A percentile compares a stretch with the other conserved stretches of the same genome.
These are phyloP conservation scores for Cercophora newfieldiana DNA, from an alignment of 495 filamentous ascomycete species.

Conservation along the genomic window DNA sequence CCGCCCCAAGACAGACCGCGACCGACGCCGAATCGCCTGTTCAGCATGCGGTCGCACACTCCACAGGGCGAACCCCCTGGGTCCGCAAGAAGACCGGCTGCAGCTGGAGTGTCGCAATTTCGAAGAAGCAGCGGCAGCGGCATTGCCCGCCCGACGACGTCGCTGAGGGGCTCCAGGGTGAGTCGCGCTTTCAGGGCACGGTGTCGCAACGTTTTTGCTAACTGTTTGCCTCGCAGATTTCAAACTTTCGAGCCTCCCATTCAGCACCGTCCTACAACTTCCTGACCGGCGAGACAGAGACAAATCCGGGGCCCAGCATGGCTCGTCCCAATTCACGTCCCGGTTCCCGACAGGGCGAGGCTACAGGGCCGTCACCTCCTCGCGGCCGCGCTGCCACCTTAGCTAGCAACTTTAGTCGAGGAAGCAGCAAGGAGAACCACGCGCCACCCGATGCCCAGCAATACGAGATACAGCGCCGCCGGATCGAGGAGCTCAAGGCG, in stretches of 20 bases:
- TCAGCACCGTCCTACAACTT: conserved; percentile 67
- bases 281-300: conserved; percentile 51
- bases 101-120: conserved; percentile 33
- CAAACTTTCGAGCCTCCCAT: conserved; percentile 25
- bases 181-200: conserved; percentile 25
- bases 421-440: conserved; percentile 52
- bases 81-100: conserved; percentile 27
- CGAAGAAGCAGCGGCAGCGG: conserved; percentile 38
- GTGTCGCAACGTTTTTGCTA: not conserved
- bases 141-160: conserved; percentile 24
- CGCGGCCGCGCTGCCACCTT: conserved; percentile 31
- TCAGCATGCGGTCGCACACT: conserved; percentile 32
- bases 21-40: conserved; percentile 7
- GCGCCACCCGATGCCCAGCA: conserved; percentile 49
- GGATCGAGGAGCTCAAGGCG: conserved; percentile 56
- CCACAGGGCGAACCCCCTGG: conserved; percentile 34
- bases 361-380: conserved; percentile 37
- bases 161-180: conserved; percentile 47
- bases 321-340: conserved; percentile 38
- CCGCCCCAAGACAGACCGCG: conserved; percentile 18
- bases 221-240: conserved; percentile 18
- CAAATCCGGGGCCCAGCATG: conserved; percentile 32
- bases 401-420: conserved; percentile 31
- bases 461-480: conserved; percentile 51
- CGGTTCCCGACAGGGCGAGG: conserved; percentile 38